Percentiles rank a stretch among this genome's conserved stretches.
Conservation (phyloP, 345 rosid genomes). For the Pugionium dolabratum region DNA sequence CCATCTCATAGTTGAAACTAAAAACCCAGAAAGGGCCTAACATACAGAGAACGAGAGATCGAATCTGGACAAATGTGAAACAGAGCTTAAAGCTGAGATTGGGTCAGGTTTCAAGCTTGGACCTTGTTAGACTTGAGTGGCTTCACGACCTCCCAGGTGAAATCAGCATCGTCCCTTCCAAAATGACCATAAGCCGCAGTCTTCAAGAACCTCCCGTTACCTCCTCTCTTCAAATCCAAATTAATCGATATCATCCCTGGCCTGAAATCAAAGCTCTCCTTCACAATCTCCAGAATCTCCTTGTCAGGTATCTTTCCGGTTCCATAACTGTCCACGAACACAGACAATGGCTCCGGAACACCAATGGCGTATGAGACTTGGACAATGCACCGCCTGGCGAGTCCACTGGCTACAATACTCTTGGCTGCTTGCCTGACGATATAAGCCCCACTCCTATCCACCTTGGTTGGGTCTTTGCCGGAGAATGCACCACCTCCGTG, state of each 20-base stretch:
- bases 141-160: conserved; percentile 51
- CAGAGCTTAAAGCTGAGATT: conserved; percentile 10
- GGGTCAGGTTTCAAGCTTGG: conserved; percentile 37
- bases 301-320: conserved; percentile 45
- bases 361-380: conserved; percentile 47
- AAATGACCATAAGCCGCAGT: conserved; percentile 48
- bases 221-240: conserved; percentile 48
- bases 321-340: conserved; percentile 43
- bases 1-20: conserved; percentile 24
- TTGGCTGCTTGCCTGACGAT: conserved; percentile 56
- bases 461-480: conserved; percentile 38
- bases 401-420: conserved; percentile 45
- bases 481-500: conserved; percentile 79
- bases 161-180: conserved; percentile 48
- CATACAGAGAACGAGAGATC: conserved; percentile 10
- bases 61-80: neutral
- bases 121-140: conserved; percentile 45
- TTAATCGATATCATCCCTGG: conserved; percentile 46
- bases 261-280: conserved; percentile 48
- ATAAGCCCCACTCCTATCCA: conserved; percentile 56
- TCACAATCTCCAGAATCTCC: conserved; percentile 46
- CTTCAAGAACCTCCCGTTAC: conserved; percentile 50
- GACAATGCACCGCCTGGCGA: conserved; percentile 41
- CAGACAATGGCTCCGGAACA: conserved; percentile 48
- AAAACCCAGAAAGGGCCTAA: conserved; percentile 10